Evolutionary conservation across 2,329 filamentous ascomycete species (phyloP).

Genomic region (Eutypella sp.): DNA sequence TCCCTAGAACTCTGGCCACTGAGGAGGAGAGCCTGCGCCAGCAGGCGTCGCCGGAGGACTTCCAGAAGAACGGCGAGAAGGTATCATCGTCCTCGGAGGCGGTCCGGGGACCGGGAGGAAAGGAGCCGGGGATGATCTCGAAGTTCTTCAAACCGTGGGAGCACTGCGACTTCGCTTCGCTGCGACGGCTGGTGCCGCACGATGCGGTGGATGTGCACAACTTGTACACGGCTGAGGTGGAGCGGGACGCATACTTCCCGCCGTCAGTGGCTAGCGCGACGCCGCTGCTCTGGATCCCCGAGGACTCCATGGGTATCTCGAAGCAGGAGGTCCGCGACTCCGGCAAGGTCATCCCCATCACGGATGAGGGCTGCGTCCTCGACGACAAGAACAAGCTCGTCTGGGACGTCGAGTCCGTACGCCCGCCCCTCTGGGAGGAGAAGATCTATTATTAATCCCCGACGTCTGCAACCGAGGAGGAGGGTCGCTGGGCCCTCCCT

Average conservation of each 20-base stretch:
- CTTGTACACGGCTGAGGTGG: conserved; percentile 56
- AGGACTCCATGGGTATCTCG: conserved; percentile 68
- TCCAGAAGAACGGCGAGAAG: conserved; percentile 14
- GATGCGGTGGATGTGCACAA: conserved; percentile 43
- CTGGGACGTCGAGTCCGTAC: conserved; percentile 28
- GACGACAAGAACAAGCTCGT: conserved; percentile 58
- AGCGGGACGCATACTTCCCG: conserved; percentile 67
- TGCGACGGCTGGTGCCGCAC: conserved; percentile 65
- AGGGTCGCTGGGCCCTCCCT: too few relatives aligned
- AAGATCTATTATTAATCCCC: conserved; percentile 27
- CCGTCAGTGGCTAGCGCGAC: conserved; percentile 59
- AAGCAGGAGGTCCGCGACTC: conserved; percentile 73
- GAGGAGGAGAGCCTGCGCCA: conserved; percentile 36
- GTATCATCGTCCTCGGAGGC: conserved; percentile 16
- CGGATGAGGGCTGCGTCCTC: conserved; percentile 68
- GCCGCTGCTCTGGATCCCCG: conserved; percentile 80
- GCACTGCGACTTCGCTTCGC: conserved; percentile 65
- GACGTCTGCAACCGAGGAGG: neutral
- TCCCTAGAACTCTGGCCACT: conserved; percentile 64
- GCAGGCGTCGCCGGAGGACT: conserved; percentile 8
- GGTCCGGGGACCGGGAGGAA: conserved; percentile 23
- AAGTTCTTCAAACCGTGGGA: conserved; percentile 75
- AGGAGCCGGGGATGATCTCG: conserved; percentile 53
- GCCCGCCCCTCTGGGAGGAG: conserved; percentile 30
- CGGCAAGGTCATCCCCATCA: conserved; percentile 67